Percentiles rank a stretch among this genome's conserved stretches.
Conservation (phyloP, 2,329 filamentous ascomycete genomes). For the Emydomyces testavorans region DNA sequence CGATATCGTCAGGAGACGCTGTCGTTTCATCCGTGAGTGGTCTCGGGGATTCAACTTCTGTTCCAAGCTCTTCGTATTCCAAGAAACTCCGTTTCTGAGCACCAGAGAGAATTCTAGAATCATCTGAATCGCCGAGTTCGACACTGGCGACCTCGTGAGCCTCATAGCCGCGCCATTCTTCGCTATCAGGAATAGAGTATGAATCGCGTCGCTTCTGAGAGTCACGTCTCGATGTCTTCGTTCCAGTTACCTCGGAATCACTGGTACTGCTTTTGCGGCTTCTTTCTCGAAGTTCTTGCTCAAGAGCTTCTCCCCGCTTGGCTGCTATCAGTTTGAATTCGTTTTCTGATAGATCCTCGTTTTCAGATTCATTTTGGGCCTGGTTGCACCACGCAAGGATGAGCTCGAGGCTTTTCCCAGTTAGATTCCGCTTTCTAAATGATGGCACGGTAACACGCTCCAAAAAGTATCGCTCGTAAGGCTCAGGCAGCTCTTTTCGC, state of each 20-base stretch:
- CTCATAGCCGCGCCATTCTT: slow-evolving; percentile 14
- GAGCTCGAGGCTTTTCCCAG: slow-evolving; percentile 22
- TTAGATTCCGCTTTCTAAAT: slow-evolving; percentile 31
- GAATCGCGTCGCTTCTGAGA: slow-evolving; percentile 7
- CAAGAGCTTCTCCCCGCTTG: neutral
- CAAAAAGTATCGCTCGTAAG: slow-evolving; percentile 33
- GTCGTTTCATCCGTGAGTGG: neutral
- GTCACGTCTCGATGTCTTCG: neutral
- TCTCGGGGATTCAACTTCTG: neutral
- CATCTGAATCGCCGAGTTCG: slow-evolving; percentile 27
- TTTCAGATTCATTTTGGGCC: neutral
- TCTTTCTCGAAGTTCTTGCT: neutral
- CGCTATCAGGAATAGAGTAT: slow-evolving; percentile 9
- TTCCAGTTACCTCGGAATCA: neutral
- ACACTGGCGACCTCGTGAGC: slow-evolving; percentile 29
- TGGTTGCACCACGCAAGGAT: slow-evolving; percentile 16
- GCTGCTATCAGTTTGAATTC: neutral
- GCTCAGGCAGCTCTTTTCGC: slow-evolving; percentile 20
- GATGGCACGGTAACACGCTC: slow-evolving; percentile 23
- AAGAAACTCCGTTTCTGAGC: neutral
- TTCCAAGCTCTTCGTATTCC: slow-evolving; percentile 1
- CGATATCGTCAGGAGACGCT: neutral
- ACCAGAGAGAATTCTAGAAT: neutral
- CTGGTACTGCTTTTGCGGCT: neutral
- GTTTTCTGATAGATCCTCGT: neutral